phyloP scores from a whole-genome alignment of 2,329 filamentous ascomycete species.

The Venturia carpophila region DNA sequence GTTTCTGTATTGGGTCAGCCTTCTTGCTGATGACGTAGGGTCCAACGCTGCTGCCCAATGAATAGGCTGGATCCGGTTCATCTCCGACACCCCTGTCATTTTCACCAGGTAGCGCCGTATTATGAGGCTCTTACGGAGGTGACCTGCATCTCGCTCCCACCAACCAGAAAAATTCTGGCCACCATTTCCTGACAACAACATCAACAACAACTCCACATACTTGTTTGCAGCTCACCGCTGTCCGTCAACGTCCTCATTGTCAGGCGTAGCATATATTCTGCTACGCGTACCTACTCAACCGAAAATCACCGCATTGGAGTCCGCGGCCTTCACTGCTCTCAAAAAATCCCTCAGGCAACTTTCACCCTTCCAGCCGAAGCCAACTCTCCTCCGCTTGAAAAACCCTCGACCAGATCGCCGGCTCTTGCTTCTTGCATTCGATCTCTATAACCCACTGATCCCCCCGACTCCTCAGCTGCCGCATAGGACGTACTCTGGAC shows the following conservation, averaged over 20 bases:
- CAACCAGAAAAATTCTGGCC: neutral
- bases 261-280: conserved; percentile 1
- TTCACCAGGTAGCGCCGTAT: neutral
- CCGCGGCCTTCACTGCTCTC: conserved; percentile 3
- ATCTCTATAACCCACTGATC: neutral
- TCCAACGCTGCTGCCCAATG: neutral
- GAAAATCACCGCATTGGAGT: conserved; percentile 7
- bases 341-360: conserved; percentile 9
- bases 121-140: no score
- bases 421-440: conserved; percentile 11
- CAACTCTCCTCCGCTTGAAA: neutral
- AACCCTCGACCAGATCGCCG: neutral
- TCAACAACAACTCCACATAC: neutral
- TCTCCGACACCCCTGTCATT: neutral
- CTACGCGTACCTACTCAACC: neutral
- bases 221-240: neutral
- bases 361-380: neutral
- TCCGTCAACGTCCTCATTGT: neutral
- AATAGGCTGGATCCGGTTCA: neutral
- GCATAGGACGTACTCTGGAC: conserved; percentile 97
- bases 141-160: neutral
- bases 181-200: neutral
- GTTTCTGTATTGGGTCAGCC: neutral
- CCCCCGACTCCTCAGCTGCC: conserved; percentile 62
- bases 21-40: neutral